Evolutionary conservation across 2,329 filamentous ascomycete species (phyloP).

Genomic region (Madurella mycetomatis): DNA sequence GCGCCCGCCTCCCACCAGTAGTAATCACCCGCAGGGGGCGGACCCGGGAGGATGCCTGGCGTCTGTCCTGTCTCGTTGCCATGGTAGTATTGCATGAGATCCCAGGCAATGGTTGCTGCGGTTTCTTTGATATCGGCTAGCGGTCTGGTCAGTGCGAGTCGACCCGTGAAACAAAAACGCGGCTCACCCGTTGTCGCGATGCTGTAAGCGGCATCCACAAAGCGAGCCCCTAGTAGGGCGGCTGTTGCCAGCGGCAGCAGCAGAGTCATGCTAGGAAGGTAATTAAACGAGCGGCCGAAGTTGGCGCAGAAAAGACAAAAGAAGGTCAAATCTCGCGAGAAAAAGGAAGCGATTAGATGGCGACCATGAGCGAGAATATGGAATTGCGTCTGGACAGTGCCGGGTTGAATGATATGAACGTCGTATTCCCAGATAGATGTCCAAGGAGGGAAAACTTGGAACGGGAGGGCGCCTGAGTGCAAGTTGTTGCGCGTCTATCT

Average conservation of each 20-base stretch:
- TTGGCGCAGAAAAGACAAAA: constrained; percentile 6
- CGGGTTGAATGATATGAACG: neutral
- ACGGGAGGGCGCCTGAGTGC: neutral
- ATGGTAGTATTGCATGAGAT: constrained; percentile 44
- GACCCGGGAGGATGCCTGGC: constrained; percentile 46
- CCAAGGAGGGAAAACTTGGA: constrained; percentile 11
- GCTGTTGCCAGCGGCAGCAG: constrained; percentile 15
- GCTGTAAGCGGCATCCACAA: constrained; percentile 23
- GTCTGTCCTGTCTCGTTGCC: constrained; percentile 42
- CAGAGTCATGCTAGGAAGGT: constrained; percentile 19
- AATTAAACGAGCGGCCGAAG: constrained; percentile 23
- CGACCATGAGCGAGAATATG: constrained; percentile 7
- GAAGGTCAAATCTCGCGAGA: neutral
- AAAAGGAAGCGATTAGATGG: constrained; percentile 5
- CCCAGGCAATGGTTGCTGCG: constrained; percentile 39
- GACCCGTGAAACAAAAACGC: neutral
- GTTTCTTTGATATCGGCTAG: constrained; percentile 35
- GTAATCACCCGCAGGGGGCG: constrained; percentile 45
- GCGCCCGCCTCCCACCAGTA: constrained; percentile 66
- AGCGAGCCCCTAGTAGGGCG: constrained; percentile 14
- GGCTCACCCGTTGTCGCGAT: constrained; percentile 21
- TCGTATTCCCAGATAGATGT: neutral
- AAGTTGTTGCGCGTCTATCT: neutral
- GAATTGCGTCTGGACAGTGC: neutral
- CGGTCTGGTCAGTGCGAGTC: constrained; percentile 6